These are phyloP conservation scores for Globisporangium spinosum DNA, from an alignment of 352 stramenopile species.

Conservation along the genomic window DNA sequence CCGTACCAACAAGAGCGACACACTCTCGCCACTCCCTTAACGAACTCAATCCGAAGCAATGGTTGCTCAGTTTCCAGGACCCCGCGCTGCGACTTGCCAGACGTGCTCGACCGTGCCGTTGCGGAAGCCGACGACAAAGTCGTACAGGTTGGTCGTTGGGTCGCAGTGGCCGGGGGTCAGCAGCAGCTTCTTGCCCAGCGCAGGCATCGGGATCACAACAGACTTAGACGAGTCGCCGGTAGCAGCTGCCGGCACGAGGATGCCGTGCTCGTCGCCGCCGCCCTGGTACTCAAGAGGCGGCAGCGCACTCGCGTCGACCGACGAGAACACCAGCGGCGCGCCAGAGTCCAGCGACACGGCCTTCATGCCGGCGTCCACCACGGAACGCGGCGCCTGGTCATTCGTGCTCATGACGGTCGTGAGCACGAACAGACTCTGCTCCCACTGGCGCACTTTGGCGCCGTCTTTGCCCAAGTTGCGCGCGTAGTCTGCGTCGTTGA, in stretches of 20 bases:
- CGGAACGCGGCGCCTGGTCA: conserved; percentile 31
- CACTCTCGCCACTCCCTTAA: too few species aligned
- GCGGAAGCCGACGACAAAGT: conserved; percentile 62
- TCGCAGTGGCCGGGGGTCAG: conserved; percentile 70
- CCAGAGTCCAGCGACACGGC: conserved; percentile 65
- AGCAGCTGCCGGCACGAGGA: conserved; percentile 29
- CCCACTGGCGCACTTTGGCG: conserved; percentile 37
- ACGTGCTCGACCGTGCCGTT: conserved; percentile 45
- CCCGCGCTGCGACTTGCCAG: conserved; percentile 52
- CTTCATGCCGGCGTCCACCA: conserved; percentile 78
- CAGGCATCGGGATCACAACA: conserved; percentile 34
- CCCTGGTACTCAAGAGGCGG: conserved; percentile 46
- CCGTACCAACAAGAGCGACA: too few species aligned
- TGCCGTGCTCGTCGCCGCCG: conserved; percentile 68
- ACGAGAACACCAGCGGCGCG: conserved; percentile 43
- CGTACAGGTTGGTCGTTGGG: conserved; percentile 76
- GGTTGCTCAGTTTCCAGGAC: conserved; percentile 45
- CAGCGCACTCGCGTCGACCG: conserved; percentile 35
- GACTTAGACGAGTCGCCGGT: neutral
- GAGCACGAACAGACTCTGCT: conserved; percentile 66
- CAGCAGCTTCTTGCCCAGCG: conserved; percentile 50
- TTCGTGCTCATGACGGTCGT: conserved; percentile 71
- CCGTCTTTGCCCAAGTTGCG: conserved; percentile 46
- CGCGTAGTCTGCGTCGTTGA: conserved; percentile 75
- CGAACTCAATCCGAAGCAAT: neutral